Percentiles rank a stretch among this genome's conserved stretches.
Evolutionary conservation across 257 asterid species (phyloP).

Genomic region (Mentha longifolia): DNA sequence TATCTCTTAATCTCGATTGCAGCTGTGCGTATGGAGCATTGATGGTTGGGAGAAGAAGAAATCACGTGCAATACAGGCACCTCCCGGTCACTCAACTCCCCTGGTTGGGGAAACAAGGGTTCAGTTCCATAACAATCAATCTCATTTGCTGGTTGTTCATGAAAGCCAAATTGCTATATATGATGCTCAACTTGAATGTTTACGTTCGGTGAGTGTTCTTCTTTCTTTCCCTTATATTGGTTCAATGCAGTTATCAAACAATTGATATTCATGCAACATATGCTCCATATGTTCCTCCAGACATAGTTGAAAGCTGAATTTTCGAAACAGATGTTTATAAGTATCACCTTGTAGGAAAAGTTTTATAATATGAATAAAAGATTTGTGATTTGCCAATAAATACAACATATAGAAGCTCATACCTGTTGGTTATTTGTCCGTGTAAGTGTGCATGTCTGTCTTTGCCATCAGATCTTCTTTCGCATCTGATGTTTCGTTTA

Average conservation of each 20-base stretch:
- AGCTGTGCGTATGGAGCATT: conserved; percentile 88
- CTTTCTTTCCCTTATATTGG: conserved; percentile 4
- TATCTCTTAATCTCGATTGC: conserved; percentile 34
- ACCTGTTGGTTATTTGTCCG: neutral
- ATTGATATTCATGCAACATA: conserved; percentile 18
- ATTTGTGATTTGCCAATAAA: neutral
- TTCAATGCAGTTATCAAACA: neutral
- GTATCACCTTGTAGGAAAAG: neutral
- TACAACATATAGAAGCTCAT: neutral
- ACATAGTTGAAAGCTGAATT: conserved; percentile 8
- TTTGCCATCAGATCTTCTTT: neutral
- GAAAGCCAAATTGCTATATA: conserved; percentile 90
- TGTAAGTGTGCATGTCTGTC: neutral
- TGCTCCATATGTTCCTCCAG: conserved; percentile 3
- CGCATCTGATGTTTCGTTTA: neutral
- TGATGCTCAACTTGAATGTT: conserved; percentile 89
- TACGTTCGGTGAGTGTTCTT: conserved; percentile 68
- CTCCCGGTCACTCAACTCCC: conserved; percentile 71
- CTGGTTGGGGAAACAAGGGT: conserved; percentile 88
- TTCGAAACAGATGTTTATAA: neutral
- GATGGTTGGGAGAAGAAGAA: conserved; percentile 99
- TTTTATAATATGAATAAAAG: neutral
- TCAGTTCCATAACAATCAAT: conserved; percentile 91
- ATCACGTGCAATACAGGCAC: conserved; percentile 74
- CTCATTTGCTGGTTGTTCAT: conserved; percentile 86